These are phyloP conservation scores for Acephala macrosclerotiorum DNA, from an alignment of 2,329 filamentous ascomycete species.

Conservation along the genomic window DNA sequence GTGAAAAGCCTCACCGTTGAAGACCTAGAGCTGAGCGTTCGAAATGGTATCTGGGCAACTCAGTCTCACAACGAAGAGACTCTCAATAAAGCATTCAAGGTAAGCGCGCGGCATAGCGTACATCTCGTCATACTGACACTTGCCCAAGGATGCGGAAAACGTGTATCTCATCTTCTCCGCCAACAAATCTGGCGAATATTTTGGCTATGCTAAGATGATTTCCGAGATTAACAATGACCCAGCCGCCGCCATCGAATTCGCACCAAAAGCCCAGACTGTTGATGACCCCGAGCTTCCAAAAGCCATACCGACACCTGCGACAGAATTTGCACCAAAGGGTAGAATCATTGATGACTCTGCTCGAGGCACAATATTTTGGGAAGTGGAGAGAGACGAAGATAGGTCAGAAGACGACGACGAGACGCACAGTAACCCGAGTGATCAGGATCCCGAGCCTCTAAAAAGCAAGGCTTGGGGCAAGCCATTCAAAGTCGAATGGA, in stretches of 20 bases:
- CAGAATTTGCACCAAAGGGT: slow-evolving; percentile 79
- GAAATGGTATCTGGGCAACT: slow-evolving; percentile 90
- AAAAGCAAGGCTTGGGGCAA: slow-evolving; percentile 75
- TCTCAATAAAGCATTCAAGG: slow-evolving; percentile 84
- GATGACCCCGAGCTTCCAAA: slow-evolving; percentile 74
- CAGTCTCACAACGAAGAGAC: slow-evolving; percentile 91
- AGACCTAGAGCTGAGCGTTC: slow-evolving; percentile 87
- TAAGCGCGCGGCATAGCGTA: slow-evolving; percentile 48
- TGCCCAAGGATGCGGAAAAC: slow-evolving; percentile 72
- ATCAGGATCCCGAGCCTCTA: slow-evolving; percentile 46
- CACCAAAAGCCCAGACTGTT: slow-evolving; percentile 66
- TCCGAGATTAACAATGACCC: slow-evolving; percentile 84
- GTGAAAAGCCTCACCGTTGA: slow-evolving; percentile 92
- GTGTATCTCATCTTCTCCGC: slow-evolving; percentile 95
- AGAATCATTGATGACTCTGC: slow-evolving; percentile 92
- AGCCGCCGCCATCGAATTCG: slow-evolving; percentile 72
- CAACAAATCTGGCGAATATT: slow-evolving; percentile 97
- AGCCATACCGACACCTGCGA: slow-evolving; percentile 81
- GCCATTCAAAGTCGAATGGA: slow-evolving; percentile 90
- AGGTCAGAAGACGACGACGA: slow-evolving; percentile 55
- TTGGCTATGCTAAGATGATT: slow-evolving; percentile 90
- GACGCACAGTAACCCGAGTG: slow-evolving; percentile 47
- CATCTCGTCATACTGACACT: slow-evolving; percentile 19
- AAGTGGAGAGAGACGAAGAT: slow-evolving; percentile 67
- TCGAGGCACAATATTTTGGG: slow-evolving; percentile 97